These are phyloP conservation scores for Colletotrichum truncatum DNA, from an alignment of 2,329 filamentous ascomycete species.

Conservation along the genomic window DNA sequence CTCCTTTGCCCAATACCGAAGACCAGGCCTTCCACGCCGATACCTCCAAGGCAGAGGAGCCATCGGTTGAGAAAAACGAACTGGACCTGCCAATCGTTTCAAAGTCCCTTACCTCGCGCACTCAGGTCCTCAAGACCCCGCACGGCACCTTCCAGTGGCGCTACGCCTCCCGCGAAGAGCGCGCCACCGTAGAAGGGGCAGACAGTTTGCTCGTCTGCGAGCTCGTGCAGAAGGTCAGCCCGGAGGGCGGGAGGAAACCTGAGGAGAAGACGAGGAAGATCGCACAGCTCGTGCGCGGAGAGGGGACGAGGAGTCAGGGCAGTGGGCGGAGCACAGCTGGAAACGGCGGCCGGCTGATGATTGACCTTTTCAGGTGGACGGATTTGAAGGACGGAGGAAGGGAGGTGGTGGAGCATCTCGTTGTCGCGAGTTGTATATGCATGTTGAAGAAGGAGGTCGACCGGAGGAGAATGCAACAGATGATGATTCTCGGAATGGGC, in stretches of 20 bases:
- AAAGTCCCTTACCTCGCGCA: conserved; percentile 55
- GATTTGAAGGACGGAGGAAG: conserved; percentile 42
- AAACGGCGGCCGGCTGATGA: conserved; percentile 58
- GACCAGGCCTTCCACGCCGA: too few relatives aligned
- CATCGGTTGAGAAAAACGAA: conserved; percentile 30
- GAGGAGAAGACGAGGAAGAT: conserved; percentile 39
- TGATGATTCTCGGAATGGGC: conserved; percentile 50
- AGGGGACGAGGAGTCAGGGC: conserved; percentile 49
- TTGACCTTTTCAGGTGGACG: conserved; percentile 49
- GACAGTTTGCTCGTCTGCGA: conserved; percentile 62
- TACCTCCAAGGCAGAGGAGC: too few relatives aligned
- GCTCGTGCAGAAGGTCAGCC: conserved; percentile 45
- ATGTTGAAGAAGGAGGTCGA: conserved; percentile 76
- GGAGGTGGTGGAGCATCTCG: conserved; percentile 57
- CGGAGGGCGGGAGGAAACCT: conserved; percentile 26
- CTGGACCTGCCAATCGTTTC: conserved; percentile 36
- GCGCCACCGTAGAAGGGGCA: conserved; percentile 46
- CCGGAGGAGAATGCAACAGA: conserved; percentile 61
- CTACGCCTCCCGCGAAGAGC: conserved; percentile 59
- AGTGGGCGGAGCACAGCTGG: conserved; percentile 50
- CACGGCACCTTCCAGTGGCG: conserved; percentile 65
- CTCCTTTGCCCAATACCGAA: too few relatives aligned
- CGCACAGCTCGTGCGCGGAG: conserved; percentile 54
- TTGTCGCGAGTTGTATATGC: conserved; percentile 64
- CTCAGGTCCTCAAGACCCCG: conserved; percentile 54